Evolutionary conservation across 2,329 filamentous ascomycete genomes (phyloP), one percentile per base, ranked within the genome.

Genomic region (Xylariaceae sp.): DNA sequence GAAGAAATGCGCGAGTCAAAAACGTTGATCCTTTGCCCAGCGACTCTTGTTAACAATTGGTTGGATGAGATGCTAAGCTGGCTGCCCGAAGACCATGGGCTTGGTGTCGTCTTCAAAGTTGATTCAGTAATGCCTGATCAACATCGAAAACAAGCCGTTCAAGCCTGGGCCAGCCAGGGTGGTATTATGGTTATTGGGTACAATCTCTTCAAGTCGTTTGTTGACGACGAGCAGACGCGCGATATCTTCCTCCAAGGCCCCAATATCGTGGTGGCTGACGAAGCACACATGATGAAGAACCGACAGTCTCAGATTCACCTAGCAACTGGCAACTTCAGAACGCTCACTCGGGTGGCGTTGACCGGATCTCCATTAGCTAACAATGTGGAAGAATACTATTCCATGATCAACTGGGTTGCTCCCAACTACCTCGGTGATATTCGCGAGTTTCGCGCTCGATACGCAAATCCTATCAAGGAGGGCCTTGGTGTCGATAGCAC

Each of bases 331-430:
- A 72, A 76, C 9, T 88, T 97, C 69, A 79, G 72, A 58, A 90
- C 92, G 0, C 83, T 78, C 51, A 87, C 82, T 58, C 86, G 92
- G 9, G 90, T 97, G 62, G 93, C 92, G 5, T 78, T 97, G 60
- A 96, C 92, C 0, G 93, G 92, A 0, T 94, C 92, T 0, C 93
- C 93, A 0, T 78, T 97, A 48, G 87, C 90, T 4, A 97, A 96
- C 69, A 90, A 91, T 48, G 85, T 96, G 0, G 78, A 83, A 24
- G 93, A 97, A 66, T 96, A 96, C 68, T 92, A 88, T 68, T 78
- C 87, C n/a, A 91, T 96, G 85, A 88, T 96, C 56, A 84, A 93
- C 61, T 96, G 92, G 91, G 86, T 95, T 47, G 87, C 91, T 1
- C 90, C 90, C 0, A 85, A 85, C 21, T 96, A 91, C 69, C 79